Evolutionary conservation across 2,329 filamentous ascomycete species (phyloP).

Genomic region (Ciborinia camelliae): DNA sequence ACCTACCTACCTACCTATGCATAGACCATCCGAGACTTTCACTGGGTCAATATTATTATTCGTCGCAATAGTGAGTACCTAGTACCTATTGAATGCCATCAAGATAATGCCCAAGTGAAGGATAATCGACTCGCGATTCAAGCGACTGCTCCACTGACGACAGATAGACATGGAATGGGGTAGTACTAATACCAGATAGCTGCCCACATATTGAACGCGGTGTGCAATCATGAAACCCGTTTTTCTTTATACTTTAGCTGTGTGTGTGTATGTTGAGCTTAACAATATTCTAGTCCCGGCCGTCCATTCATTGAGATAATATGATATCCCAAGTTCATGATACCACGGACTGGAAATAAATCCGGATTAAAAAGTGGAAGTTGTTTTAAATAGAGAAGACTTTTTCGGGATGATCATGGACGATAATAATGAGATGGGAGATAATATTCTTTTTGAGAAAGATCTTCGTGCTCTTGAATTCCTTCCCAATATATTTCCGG

Average conservation of each 20-base stretch:
- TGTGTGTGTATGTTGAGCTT: background rate
- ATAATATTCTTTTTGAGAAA: background rate
- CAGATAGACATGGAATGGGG: background rate
- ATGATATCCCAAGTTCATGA: background rate
- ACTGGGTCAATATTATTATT: background rate
- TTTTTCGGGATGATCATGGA: background rate
- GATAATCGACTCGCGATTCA: background rate
- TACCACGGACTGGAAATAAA: too few species aligned
- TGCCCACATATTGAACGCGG: background rate
- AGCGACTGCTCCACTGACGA: background rate
- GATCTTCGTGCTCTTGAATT: background rate
- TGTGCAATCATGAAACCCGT: background rate
- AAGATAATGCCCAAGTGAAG: background rate
- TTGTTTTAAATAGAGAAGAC: too few species aligned
- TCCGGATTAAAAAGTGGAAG: background rate
- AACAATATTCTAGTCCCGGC: too few species aligned
- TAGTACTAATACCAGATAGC: background rate
- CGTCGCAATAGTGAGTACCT: background rate
- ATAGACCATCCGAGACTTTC: background rate
- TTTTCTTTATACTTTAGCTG: background rate
- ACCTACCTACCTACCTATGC: too few species aligned
- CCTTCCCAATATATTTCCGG: background rate
- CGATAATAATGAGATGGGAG: background rate
- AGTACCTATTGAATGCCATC: too few species aligned
- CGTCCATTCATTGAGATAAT: too few species aligned